Evolutionary conservation across 2,329 filamentous ascomycete genomes (phyloP).

Genomic region (Periconia digitata): DNA sequence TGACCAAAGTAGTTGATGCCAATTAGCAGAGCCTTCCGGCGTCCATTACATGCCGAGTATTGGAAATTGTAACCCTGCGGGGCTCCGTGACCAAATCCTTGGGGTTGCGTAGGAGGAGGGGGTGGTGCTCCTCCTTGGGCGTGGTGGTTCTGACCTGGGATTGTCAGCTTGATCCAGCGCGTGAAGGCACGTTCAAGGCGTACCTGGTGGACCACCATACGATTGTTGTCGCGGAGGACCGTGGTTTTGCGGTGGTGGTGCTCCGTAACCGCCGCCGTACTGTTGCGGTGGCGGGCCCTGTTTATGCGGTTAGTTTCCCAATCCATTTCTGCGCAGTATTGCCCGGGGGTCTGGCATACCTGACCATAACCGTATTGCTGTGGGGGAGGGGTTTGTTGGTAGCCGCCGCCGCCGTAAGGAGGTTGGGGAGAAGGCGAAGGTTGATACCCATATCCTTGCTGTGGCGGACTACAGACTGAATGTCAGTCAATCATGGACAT

Average conservation of each 20-base stretch:
- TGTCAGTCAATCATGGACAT: constrained; percentile 12
- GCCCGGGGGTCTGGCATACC: constrained; percentile 25
- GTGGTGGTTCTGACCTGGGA: constrained; percentile 25
- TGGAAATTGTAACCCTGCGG: constrained; percentile 81
- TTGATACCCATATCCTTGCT: constrained; percentile 42
- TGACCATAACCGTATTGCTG: constrained; percentile 49
- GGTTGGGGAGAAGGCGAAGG: constrained; percentile 44
- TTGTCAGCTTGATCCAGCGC: not conserved
- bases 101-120: constrained; percentile 64
- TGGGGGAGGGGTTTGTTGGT: constrained; percentile 45
- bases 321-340: not conserved
- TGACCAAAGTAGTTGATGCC: constrained; percentile 98
- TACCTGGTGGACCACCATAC: constrained; percentile 24
- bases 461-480: constrained; percentile 25
- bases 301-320: constrained; percentile 19
- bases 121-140: constrained; percentile 63
- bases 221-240: constrained; percentile 20
- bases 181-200: not conserved
- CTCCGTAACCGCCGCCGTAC: constrained; percentile 28
- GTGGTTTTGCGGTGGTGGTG: constrained; percentile 21
- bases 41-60: constrained; percentile 88
- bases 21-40: constrained; percentile 84
- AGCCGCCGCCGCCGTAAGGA: constrained; percentile 39
- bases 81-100: constrained; percentile 64
- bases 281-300: constrained; percentile 37